Conservation (phyloP, 2,329 filamentous ascomycete genomes). For the Coleophoma cylindrospora region DNA sequence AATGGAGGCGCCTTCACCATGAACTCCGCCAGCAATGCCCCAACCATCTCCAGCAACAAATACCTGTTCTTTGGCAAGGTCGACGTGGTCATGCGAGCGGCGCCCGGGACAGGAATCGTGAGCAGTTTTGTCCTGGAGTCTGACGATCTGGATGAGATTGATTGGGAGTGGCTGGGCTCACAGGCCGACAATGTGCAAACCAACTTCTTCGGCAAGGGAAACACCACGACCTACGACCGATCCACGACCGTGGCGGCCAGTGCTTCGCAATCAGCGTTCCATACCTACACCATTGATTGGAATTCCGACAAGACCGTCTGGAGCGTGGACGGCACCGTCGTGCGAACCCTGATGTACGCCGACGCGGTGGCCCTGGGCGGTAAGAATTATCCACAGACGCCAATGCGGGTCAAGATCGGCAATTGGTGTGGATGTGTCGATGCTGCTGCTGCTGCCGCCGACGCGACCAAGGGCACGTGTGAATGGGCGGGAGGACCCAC, state of each 20-base stretch:
- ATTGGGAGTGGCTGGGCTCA: constrained; percentile 38
- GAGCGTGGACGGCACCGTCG: constrained; percentile 46
- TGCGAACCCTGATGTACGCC: constrained; percentile 40
- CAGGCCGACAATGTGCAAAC: constrained; percentile 33
- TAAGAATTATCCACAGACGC: constrained; percentile 62
- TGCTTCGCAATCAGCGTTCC: constrained; percentile 33
- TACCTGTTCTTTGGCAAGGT: constrained; percentile 50
- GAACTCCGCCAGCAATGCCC: constrained; percentile 39
- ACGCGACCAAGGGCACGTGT: constrained; percentile 50
- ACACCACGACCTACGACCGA: constrained; percentile 45
- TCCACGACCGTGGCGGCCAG: constrained; percentile 29
- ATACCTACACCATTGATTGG: constrained; percentile 68
- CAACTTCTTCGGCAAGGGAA: constrained; percentile 51
- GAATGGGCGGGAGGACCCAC: constrained; percentile 61
- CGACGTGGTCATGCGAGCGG: constrained; percentile 39
- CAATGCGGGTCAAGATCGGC: constrained; percentile 61
- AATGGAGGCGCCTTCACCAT: constrained; percentile 46
- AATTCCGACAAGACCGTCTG: constrained; percentile 52
- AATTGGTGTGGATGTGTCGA: constrained; percentile 39
- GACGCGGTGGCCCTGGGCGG: constrained; percentile 43
- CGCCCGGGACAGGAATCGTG: constrained; percentile 42
- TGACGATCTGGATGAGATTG: constrained; percentile 47
- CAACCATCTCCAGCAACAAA: constrained; percentile 37
- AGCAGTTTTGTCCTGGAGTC: constrained; percentile 44
- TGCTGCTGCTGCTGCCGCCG: constrained; percentile 31